These are phyloP conservation scores for Globisporangium polare DNA, from an alignment of 352 stramenopile species.

Conservation along the genomic window DNA sequence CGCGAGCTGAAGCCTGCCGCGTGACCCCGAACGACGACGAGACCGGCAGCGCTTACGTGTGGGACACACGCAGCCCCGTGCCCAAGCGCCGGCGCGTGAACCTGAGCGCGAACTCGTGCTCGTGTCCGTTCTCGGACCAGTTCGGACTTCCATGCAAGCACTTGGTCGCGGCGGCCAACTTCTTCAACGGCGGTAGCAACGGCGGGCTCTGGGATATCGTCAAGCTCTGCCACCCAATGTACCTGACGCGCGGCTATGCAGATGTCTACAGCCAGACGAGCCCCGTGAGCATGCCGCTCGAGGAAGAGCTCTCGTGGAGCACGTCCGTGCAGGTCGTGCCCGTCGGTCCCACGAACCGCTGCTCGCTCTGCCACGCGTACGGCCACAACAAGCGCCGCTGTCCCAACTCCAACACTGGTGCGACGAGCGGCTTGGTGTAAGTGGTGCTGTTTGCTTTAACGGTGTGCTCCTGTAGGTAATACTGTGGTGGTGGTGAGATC, in stretches of 20 bases:
- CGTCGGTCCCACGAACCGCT: constrained; percentile 25
- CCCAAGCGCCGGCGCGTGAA: constrained; percentile 40
- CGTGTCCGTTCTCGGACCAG: constrained; percentile 36
- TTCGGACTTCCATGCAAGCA: constrained; percentile 44
- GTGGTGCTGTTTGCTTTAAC: neutral
- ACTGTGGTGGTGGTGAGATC: neutral
- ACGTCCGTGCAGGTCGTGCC: constrained; percentile 34
- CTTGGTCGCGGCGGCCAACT: constrained; percentile 29
- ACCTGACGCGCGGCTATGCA: constrained; percentile 26
- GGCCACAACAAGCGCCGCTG: constrained; percentile 37
- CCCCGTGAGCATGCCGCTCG: constrained; percentile 33
- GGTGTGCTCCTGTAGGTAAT: neutral
- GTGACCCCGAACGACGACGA: constrained; percentile 42
- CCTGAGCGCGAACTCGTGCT: constrained; percentile 32
- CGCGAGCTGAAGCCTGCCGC: constrained; percentile 28
- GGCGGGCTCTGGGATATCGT: constrained; percentile 29
- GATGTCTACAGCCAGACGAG: constrained; percentile 27
- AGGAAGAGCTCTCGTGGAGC: constrained; percentile 40
- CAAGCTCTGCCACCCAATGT: constrained; percentile 31
- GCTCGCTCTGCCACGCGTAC: constrained; percentile 38
- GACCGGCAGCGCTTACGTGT: constrained; percentile 39
- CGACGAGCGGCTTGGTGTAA: neutral
- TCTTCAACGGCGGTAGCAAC: constrained; percentile 25
- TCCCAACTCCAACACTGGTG: neutral
- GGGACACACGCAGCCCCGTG: constrained; percentile 29